Conservation (phyloP, 148 eudicot genomes). For the Polygonum aviculare region DNA sequence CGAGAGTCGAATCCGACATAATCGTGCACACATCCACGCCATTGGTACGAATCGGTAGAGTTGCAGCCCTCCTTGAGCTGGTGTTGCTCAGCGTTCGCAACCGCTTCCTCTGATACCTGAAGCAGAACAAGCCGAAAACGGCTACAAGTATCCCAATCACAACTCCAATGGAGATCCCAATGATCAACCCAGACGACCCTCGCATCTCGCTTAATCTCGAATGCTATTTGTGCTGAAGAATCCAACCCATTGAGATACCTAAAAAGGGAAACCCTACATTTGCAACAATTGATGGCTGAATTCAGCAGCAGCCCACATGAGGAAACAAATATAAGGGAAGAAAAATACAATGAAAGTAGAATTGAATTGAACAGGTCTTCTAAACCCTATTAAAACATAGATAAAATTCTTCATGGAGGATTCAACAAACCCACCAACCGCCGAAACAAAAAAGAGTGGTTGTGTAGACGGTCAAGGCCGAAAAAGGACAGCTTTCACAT, state of each 20-base stretch:
- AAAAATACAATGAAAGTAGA: not conserved
- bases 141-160: constrained; percentile 78
- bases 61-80: constrained; percentile 64
- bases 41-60: constrained; percentile 63
- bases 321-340: not conserved
- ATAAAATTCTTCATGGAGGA: not conserved
- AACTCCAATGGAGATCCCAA: constrained; percentile 81
- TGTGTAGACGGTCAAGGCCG: not conserved
- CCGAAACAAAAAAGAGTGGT: not conserved
- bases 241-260: constrained; percentile 24
- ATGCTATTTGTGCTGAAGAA: constrained; percentile 16
- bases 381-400: not conserved
- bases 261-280: not conserved
- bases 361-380: not conserved
- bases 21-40: constrained; percentile 65
- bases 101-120: constrained; percentile 53
- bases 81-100: constrained; percentile 47
- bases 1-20: constrained; percentile 75
- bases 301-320: not conserved
- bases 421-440: not conserved
- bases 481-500: not conserved
- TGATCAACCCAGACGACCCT: constrained; percentile 52
- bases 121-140: constrained; percentile 43
- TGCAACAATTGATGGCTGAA: not conserved
- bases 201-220: constrained; percentile 36